Evolutionary conservation across 1,284 basidiomycete species (phyloP), one percentile per base, ranked within the genome.

Genomic region (Acaromyces ingoldii): DNA sequence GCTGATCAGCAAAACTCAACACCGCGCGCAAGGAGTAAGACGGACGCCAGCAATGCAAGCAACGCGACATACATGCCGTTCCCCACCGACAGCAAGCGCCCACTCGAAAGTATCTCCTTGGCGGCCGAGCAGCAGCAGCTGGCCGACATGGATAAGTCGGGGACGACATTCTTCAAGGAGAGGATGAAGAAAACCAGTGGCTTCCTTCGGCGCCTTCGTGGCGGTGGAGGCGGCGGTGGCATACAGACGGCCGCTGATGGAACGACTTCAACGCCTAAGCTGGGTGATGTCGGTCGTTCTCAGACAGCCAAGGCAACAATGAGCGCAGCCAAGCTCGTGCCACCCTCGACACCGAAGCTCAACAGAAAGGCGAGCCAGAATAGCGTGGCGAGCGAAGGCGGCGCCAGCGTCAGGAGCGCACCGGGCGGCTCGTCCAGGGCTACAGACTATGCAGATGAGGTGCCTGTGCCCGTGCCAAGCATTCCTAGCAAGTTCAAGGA

Each of bases 181-280:
- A 53, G 67, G 15, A 63, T 71, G 62, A 71, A 71, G 40, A 71
- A 71, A 53, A 71, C 68, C 1, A 66, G 66, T 48, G 65, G 66
- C 26, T 69, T 70, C 33, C 45, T 70, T n/a, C 58, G 31, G 36
- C 36, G 49, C 24, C 42, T 51, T 31, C 29, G 44, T 17, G 42
- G 24, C 4, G 21, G 17, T 29, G 36, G 33, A 33, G 21, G 36
- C 15, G 25, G 11, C 24, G 26, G 22, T n/a, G n/a, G n/a, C n/a
- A n/a, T n/a, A n/a, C n/a, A n/a, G n/a, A n/a, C n/a, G n/a, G n/a
- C n/a, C 15, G n/a, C 34, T 37, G 30, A 24, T 33, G n/a, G 22
- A 5, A 31, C 9, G 4, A 41, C 11, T 21, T 11, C 48, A 26
- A 25, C 36, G 29, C 21, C 15, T n/a, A n/a, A n/a, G n/a, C n/a